Percentiles rank a stretch among this genome's conserved stretches.
phyloP scores from a whole-genome alignment of 2,329 filamentous ascomycete genomes.

The Aschersonia sp. region DNA sequence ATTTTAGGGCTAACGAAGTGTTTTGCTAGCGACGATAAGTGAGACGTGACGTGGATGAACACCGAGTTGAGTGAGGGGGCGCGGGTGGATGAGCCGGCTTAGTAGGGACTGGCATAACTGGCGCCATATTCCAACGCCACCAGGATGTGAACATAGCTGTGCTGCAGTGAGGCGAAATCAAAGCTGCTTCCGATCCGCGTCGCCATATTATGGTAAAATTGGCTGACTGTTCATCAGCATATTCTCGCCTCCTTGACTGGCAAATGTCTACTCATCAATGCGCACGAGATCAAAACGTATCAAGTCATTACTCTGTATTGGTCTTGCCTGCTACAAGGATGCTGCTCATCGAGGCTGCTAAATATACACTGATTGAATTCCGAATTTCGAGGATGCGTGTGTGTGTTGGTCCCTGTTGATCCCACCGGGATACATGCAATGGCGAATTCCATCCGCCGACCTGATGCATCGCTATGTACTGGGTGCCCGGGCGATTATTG shows the following conservation, averaged over 20 bases:
- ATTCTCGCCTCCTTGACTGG: no score
- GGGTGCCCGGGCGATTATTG: not conserved
- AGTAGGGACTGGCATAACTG: no score
- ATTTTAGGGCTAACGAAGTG: no score
- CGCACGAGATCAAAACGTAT: not conserved
- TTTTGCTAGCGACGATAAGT: not conserved
- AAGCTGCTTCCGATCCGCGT: no score
- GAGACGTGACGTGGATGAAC: no score
- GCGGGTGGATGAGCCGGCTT: no score
- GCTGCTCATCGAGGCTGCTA: not conserved
- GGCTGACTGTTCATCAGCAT: no score
- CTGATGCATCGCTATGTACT: not conserved
- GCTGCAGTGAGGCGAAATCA: no score
- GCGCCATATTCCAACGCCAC: no score
- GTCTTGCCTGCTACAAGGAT: not conserved
- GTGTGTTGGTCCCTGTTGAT: not conserved
- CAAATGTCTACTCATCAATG: not conserved
- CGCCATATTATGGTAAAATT: no score
- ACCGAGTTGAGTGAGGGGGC: no score
- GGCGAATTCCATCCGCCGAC: not conserved
- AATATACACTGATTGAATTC: not conserved
- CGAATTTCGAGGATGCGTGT: not conserved
- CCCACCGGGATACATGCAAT: not conserved
- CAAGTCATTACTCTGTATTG: not conserved
- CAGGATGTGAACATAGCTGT: no score